Evolutionary conservation across 805 yeast species (phyloP).

Genomic region (Ogataea thermomethanolica): DNA sequence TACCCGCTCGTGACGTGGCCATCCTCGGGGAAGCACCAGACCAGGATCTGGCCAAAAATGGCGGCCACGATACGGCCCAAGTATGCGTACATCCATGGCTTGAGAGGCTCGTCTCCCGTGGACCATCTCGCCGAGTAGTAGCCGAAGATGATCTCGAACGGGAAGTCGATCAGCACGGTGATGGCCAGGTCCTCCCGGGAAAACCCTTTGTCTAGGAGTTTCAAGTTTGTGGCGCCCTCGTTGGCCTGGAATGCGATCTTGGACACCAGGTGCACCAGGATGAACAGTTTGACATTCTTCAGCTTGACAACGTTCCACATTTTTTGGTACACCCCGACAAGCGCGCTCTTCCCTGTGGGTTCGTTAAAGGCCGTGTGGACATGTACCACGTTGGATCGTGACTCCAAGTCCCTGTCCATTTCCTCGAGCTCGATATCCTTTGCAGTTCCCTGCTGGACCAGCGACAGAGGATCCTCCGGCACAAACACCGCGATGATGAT

Average conservation of each 20-base stretch:
- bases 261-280: conserved; percentile 69
- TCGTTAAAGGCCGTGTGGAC: conserved; percentile 26
- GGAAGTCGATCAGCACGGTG: conserved; percentile 90
- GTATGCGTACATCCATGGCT: conserved; percentile 89
- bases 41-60: conserved; percentile 65
- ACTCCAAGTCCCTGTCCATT: conserved; percentile 17
- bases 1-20: conserved; percentile 48
- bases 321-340: conserved; percentile 55
- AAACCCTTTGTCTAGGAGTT: conserved; percentile 85
- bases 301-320: conserved; percentile 69
- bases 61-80: conserved; percentile 80
- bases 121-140: conserved; percentile 97
- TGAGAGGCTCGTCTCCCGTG: conserved; percentile 66
- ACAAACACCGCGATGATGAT: conserved; percentile 53
- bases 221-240: conserved; percentile 92
- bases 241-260: conserved; percentile 94
- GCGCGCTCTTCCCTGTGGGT: conserved; percentile 26
- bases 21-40: conserved; percentile 63
- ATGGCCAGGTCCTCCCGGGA: conserved; percentile 91
- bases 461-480: conserved; percentile 67
- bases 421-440: conserved; percentile 26
- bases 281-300: conserved; percentile 69
- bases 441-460: conserved; percentile 16
- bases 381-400: conserved; percentile 15
- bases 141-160: conserved; percentile 92